phyloP scores from a whole-genome alignment of 2,329 filamentous ascomycete genomes.

The Diplodia sapinea region DNA sequence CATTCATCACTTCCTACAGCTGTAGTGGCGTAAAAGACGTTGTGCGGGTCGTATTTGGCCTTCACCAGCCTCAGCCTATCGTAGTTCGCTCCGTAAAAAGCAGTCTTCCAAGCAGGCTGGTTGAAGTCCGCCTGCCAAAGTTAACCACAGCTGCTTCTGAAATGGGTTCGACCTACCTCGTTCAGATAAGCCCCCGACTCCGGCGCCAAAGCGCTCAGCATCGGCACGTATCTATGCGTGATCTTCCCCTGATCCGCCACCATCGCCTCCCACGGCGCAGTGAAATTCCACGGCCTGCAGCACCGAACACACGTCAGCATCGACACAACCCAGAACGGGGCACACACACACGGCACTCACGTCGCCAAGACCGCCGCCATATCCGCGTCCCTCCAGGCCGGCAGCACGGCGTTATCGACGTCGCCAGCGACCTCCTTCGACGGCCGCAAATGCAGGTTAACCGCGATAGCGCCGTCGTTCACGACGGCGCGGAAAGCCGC shows the following conservation, averaged over 20 bases:
- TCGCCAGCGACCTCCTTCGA: conserved; percentile 32
- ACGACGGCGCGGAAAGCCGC: conserved; percentile 13
- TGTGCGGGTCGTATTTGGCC: conserved; percentile 37
- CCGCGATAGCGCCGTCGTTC: conserved; percentile 23
- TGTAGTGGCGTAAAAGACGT: conserved; percentile 36
- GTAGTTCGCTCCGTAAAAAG: conserved; percentile 40
- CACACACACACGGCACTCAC: neutral
- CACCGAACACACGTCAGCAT: neutral
- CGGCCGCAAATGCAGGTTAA: conserved; percentile 32
- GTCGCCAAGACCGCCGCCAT: neutral
- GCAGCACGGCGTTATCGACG: conserved; percentile 16
- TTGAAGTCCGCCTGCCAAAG: conserved; percentile 36
- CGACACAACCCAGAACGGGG: neutral
- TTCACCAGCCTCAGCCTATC: conserved; percentile 35
- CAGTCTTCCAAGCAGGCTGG: conserved; percentile 38
- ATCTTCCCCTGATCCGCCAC: conserved; percentile 33
- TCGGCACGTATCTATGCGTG: neutral
- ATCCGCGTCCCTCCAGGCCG: conserved; percentile 1
- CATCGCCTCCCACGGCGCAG: conserved; percentile 24
- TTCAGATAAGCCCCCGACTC: conserved; percentile 34
- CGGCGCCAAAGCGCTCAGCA: conserved; percentile 35
- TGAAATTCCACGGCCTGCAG: neutral
- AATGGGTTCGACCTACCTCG: conserved; percentile 31
- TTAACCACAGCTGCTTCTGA: neutral
- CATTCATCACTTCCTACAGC: conserved; percentile 40